Evolutionary conservation across 2,329 filamentous ascomycete species (phyloP).

Genomic region (Colletotrichum higginsianum): DNA sequence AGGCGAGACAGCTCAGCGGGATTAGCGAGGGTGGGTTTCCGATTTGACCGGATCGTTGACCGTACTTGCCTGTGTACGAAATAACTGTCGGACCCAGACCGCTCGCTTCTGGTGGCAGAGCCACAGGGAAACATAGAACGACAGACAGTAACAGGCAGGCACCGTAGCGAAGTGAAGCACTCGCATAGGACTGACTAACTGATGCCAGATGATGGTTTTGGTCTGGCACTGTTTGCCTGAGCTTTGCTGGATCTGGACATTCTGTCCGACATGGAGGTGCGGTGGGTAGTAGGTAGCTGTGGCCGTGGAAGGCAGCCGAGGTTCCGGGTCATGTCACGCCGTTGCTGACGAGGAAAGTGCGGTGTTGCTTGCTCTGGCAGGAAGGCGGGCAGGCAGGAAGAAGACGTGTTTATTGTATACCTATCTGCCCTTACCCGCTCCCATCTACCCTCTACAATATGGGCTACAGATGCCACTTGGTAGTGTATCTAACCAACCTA

Average conservation of each 20-base stretch:
- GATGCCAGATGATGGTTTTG: constrained; percentile 6
- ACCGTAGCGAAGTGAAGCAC: constrained; percentile 1
- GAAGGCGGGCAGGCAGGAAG: no score
- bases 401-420: no score
- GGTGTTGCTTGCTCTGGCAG: no score
- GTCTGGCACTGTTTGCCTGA: constrained; percentile 20
- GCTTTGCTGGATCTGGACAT: constrained; percentile 11
- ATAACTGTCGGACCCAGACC: background rate
- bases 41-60: constrained; percentile 29
- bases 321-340: background rate
- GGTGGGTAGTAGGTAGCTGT: background rate
- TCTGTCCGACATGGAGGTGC: background rate
- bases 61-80: background rate
- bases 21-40: constrained; percentile 10
- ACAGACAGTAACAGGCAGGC: background rate
- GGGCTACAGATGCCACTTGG: no score
- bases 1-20: constrained; percentile 17
- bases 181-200: no score
- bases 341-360: no score
- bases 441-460: no score
- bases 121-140: background rate
- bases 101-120: background rate
- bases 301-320: background rate
- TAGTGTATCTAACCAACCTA: no score
- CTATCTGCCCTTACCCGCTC: no score